These are phyloP conservation scores for Quercus aquifolioides DNA, from an alignment of 306 rosid species.

Conservation along the genomic window DNA sequence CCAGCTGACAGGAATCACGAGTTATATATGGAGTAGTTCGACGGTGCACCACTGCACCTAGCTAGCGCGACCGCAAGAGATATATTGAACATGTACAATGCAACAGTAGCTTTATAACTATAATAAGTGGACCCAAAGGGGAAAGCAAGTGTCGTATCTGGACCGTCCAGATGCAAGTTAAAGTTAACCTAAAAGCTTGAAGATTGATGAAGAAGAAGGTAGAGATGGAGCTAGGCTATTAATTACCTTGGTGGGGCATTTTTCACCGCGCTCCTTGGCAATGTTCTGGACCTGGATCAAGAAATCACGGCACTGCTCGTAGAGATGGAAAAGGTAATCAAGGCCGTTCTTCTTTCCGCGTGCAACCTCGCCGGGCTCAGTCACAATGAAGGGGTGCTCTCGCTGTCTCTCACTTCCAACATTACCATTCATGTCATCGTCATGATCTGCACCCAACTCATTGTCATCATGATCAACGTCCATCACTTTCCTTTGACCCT, in stretches of 20 bases:
- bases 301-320: slow-evolving; percentile 90
- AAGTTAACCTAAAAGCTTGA: no score
- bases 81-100: no score
- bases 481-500: slow-evolving; percentile 28
- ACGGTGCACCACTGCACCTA: no score
- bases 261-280: slow-evolving; percentile 90
- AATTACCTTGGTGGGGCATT: slow-evolving; percentile 93
- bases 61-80: no score
- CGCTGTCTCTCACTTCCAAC: slow-evolving; percentile 61
- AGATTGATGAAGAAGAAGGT: no score
- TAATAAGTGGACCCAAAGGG: no score
- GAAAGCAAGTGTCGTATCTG: background rate
- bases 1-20: background rate
- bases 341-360: slow-evolving; percentile 99
- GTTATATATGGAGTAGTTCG: no score
- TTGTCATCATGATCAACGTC: slow-evolving; percentile 20
- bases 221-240: background rate
- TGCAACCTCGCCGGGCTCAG: slow-evolving; percentile 98
- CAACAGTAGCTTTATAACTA: no score
- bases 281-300: slow-evolving; percentile 81
- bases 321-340: slow-evolving; percentile 87
- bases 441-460: slow-evolving; percentile 31
- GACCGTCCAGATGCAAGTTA: background rate
- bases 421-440: slow-evolving; percentile 26
- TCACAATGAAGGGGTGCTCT: slow-evolving; percentile 93